Evolutionary conservation across 768 basidiomycete species (phyloP).

Genomic region (Tricholoma furcatifolium): DNA sequence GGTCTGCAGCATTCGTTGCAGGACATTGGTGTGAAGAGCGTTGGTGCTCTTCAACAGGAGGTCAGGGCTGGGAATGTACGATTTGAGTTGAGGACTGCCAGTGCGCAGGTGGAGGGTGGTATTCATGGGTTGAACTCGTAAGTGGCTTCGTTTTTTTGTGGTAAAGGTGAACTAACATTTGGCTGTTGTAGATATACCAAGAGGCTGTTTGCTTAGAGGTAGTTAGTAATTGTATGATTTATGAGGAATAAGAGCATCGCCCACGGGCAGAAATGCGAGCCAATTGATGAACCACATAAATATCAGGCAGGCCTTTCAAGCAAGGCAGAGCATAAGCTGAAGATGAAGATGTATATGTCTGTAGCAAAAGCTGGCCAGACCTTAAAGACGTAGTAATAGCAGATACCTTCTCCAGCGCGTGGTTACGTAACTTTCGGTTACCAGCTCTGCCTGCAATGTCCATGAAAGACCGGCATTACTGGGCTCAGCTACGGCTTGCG

Average conservation of each 20-base stretch:
- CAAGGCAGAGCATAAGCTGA: not conserved
- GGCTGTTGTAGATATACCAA: conserved; percentile 33
- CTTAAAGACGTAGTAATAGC: too few species aligned
- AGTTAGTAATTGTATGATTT: not conserved
- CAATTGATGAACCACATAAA: conserved; percentile 2
- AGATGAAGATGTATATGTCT: not conserved
- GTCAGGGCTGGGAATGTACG: conserved; percentile 68
- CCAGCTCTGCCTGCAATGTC: not conserved
- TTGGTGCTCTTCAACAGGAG: conserved; percentile 63
- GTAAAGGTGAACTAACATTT: not conserved
- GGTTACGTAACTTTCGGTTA: too few species aligned
- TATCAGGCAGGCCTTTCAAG: not conserved
- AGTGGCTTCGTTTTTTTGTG: conserved; percentile 33
- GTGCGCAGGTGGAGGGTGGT: conserved; percentile 93
- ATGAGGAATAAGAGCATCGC: conserved; percentile 1
- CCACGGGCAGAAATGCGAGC: conserved; percentile 4
- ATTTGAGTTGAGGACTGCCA: conserved; percentile 92
- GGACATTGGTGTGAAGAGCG: conserved; percentile 79
- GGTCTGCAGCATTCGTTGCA: conserved; percentile 94
- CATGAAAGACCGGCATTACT: conserved; percentile 73
- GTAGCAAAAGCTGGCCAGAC: not conserved
- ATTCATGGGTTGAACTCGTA: conserved; percentile 95
- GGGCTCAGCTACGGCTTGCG: conserved; percentile 67
- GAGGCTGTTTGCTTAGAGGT: conserved; percentile 29
- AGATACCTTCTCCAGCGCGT: too few species aligned